phyloP scores from a whole-genome alignment of 495 filamentous ascomycete genomes.

The Elasticomyces elasticus region DNA sequence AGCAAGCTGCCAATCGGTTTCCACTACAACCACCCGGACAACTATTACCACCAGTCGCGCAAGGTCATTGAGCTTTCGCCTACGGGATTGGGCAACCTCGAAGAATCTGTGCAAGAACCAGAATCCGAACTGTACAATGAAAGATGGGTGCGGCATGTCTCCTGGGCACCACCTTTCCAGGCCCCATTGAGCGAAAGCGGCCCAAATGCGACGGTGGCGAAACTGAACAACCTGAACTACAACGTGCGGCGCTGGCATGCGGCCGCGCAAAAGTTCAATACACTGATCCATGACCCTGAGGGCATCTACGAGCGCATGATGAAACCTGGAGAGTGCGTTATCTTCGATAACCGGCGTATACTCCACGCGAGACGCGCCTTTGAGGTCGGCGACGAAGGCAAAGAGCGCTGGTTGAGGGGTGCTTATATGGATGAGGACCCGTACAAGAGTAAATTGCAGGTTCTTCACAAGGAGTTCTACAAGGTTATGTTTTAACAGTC shows the following conservation, averaged over 20 bases:
- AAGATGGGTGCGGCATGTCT: constrained; percentile 6
- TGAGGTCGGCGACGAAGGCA: constrained; percentile 39
- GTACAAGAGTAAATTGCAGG: constrained; percentile 43
- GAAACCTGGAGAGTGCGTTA: constrained; percentile 66
- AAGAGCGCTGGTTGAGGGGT: constrained; percentile 72
- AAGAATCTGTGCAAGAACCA: background rate
- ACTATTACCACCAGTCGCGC: constrained; percentile 58
- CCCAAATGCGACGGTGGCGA: background rate
- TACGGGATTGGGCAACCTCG: too few relatives aligned
- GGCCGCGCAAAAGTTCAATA: constrained; percentile 39
- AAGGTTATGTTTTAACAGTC: too few relatives aligned
- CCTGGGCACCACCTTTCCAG: constrained; percentile 27
- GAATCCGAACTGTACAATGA: constrained; percentile 8
- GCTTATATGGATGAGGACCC: constrained; percentile 70
- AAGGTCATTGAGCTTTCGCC: constrained; percentile 48
- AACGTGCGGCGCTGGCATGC: constrained; percentile 13
- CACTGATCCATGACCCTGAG: constrained; percentile 36
- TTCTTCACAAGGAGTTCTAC: constrained; percentile 24
- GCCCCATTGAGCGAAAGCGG: constrained; percentile 8
- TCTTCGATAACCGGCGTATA: constrained; percentile 75
- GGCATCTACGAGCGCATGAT: constrained; percentile 61
- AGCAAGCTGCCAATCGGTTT: constrained; percentile 3
- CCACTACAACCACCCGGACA: constrained; percentile 39
- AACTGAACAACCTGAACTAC: background rate
- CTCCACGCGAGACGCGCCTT: constrained; percentile 71